Evolutionary conservation across 768 basidiomycete species (phyloP), one percentile per base, ranked within the genome.

Genomic region (Scleroderma bovista): DNA sequence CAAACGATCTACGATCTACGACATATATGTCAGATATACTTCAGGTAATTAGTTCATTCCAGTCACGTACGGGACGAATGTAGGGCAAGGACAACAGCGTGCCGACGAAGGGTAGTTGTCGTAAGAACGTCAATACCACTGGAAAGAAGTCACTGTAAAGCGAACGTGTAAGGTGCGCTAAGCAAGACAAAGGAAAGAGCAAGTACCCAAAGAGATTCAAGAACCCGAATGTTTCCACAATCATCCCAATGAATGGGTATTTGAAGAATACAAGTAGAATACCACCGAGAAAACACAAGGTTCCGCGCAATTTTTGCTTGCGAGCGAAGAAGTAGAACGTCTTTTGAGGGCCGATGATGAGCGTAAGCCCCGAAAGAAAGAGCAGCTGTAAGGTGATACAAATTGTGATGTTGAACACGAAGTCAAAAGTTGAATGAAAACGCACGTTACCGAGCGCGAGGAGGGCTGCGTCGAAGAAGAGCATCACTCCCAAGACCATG

Each of bases 281-380:
- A 15, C 93, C 93, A 26, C 88, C 89, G 36, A 95, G 65, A 75
- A 95, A 95, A 65, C 91, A 93, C 43, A 78, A 55, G 6, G 90
- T 87, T 39, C 96, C 96, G 16, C 96, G 81, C 55, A 97, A 71
- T 70, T 99, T 99, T 69, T 98, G 89, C 65, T 81, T 88, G 53
- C 96, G 82, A 29, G 94, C 88, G 70, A 99, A 98, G 75, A 99
- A 98, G 70, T 92, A 91, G 72, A 96, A 94, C 17, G 93, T 96
- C 74, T 97, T 98, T 56, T 88, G 84, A 7, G 93, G 93, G 5
- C 93, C 96, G 57, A 99, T 98, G 72, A 98, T 95, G 54, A 98
- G 78, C 8, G 94, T 95, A 50, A 99, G 77, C 44, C 96, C 96
- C 2, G 88, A 84, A 36, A 99, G 68, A 75, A 99, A 99, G 55